Evolutionary conservation across 208 protist species (phyloP).

Genomic region (Perkinsela sp.): DNA sequence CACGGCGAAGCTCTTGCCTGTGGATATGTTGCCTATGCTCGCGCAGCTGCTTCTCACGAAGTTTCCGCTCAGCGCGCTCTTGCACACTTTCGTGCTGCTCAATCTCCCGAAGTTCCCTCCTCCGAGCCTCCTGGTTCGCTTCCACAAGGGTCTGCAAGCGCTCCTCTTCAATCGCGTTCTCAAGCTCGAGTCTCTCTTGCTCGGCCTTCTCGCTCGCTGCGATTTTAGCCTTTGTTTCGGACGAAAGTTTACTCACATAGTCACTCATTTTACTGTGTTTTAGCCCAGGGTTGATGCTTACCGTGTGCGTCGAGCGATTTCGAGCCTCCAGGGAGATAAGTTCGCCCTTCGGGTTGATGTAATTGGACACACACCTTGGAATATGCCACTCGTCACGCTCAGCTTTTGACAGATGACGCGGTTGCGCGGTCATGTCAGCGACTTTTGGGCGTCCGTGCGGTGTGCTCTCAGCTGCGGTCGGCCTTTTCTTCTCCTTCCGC

Average conservation of each 20-base stretch:
- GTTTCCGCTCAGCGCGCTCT: neutral
- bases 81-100: neutral
- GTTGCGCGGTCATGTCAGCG: neutral
- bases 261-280: neutral
- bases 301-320: neutral
- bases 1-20: neutral
- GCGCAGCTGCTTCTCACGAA: neutral
- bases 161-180: neutral
- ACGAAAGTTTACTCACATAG: neutral
- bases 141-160: neutral
- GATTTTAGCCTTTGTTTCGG: neutral
- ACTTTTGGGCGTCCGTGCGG: neutral
- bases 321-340: neutral
- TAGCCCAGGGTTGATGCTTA: neutral
- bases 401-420: neutral
- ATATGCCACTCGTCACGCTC: neutral
- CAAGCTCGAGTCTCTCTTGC: neutral
- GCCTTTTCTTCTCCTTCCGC: neutral
- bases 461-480: neutral
- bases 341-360: neutral
- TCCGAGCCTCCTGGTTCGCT: neutral
- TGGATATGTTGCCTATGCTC: neutral
- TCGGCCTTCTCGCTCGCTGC: neutral
- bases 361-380: neutral
- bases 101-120: neutral